Evolutionary conservation across 345 rosid genomes (phyloP), one percentile per base, ranked within the genome.

Genomic region (Citrus reticulata): DNA sequence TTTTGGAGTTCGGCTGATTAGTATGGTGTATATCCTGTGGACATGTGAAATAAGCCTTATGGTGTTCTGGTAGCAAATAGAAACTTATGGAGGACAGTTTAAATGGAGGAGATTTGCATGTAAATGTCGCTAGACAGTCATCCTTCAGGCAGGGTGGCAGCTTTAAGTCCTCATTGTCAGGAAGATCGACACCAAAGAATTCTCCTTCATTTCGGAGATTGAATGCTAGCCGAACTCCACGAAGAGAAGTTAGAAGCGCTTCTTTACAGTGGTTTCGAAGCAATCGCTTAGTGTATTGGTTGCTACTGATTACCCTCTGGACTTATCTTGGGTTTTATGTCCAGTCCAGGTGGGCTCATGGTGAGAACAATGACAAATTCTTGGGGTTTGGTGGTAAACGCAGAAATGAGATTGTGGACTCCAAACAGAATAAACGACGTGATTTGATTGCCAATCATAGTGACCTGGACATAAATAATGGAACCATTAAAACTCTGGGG

Each of bases 291-390:
- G 84, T 95, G 37, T 93, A 92, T 57, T 95, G 99, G 99, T 81
- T 95, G 80, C 97, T 95, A 77, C 88, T 95, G 85, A 95, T 95
- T 78, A 92, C 99, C 81, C 93, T 95, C 7, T 95, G 99, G 98
- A 83, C 99, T 73, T 95, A 93, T 84, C 95, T 95, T 82, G 99
- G 97, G 58, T 95, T 95, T 77, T 92, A 91, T 77, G 92, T 93
- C 16, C 99, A 95, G 89, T 95, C 99, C 65, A 85, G 90, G 80
- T 95, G 99, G 99, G 99, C 99, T 70, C 99, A 95, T 83, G 95
- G 90, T 72, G 84, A 91, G 88, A 89, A 93, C 77, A 83, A 84
- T 79, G 91, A 93, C 60, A 82, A 91, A 39, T 91, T 92, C 83
- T 85, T 90, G 30, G 94, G 90, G 39, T 92, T 95, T 81, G 89